phyloP scores from a whole-genome alignment of 352 stramenopile species.

The Globisporangium polare region DNA sequence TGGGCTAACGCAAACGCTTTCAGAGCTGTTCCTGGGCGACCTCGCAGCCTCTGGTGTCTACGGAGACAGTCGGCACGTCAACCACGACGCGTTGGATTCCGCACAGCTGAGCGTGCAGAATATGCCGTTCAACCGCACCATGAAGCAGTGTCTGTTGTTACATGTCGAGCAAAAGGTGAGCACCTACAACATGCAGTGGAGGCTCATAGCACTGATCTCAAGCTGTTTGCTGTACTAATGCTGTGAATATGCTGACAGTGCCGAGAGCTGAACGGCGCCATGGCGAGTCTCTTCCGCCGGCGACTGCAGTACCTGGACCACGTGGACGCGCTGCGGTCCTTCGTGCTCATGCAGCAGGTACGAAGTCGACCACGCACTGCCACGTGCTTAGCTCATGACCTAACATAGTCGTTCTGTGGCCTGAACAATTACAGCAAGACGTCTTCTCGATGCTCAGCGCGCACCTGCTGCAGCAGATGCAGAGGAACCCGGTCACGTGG shows the following conservation, averaged over 20 bases:
- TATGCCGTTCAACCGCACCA: constrained; percentile 32
- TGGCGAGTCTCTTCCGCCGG: constrained; percentile 50
- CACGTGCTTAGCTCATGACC: too few species aligned
- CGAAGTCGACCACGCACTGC: too few species aligned
- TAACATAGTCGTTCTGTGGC: not conserved
- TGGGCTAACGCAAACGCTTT: not conserved
- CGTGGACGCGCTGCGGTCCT: constrained; percentile 44
- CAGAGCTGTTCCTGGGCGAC: constrained; percentile 10
- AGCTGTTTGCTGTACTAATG: not conserved
- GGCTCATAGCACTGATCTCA: not conserved
- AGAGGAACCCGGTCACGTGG: constrained; percentile 48
- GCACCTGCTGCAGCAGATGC: constrained; percentile 50
- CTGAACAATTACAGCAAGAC: constrained; percentile 45
- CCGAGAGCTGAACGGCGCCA: constrained; percentile 34
- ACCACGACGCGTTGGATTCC: not conserved
- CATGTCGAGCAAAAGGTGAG: constrained; percentile 35
- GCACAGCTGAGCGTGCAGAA: constrained; percentile 16
- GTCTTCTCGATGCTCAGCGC: constrained; percentile 47
- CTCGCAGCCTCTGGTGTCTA: constrained; percentile 4
- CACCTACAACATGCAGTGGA: not conserved
- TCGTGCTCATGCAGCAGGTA: constrained; percentile 78
- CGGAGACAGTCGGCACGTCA: not conserved
- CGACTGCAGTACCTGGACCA: constrained; percentile 49
- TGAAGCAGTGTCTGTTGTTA: constrained; percentile 29
- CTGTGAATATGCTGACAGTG: constrained; percentile 33